phyloP scores from a whole-genome alignment of 176 grass and related monocot genomes.

The Aegilops sharonensis region DNA sequence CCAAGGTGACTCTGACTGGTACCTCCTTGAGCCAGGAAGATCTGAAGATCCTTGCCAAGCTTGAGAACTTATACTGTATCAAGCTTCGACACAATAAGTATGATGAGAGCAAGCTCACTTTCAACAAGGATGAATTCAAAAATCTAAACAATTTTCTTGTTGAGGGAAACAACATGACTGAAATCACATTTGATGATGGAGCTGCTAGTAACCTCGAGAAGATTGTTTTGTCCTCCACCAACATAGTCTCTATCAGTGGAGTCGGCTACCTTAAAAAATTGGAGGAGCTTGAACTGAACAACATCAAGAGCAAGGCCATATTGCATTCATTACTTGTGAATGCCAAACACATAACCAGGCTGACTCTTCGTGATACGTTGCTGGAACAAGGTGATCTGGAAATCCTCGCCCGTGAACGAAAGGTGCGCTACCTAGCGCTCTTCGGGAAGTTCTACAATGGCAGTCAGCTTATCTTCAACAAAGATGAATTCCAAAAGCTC shows the following conservation, averaged over 20 bases:
- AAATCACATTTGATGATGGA: not conserved
- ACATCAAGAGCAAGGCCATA: too few species aligned
- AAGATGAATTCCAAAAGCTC: not conserved
- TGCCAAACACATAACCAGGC: not conserved
- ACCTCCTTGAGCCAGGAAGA: not conserved
- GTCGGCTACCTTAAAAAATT: not conserved
- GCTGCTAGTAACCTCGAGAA: not conserved
- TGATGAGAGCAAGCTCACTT: not conserved
- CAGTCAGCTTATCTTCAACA: too few species aligned
- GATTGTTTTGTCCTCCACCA: not conserved
- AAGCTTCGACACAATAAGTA: not conserved
- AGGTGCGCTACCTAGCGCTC: not conserved
- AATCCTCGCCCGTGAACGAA: not conserved
- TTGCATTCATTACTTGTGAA: not conserved
- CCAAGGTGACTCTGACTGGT: constrained; percentile 9
- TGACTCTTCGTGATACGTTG: not conserved
- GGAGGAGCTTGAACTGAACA: not conserved
- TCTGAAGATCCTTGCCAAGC: not conserved
- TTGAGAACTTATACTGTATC: not conserved
- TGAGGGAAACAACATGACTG: not conserved
- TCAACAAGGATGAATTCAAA: not conserved
- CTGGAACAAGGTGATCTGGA: not conserved
- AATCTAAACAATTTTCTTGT: not conserved
- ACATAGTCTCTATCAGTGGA: not conserved
- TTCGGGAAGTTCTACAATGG: too few species aligned